Evolutionary conservation across 805 yeast genomes (phyloP).

Genomic region (Candida boleticola): DNA sequence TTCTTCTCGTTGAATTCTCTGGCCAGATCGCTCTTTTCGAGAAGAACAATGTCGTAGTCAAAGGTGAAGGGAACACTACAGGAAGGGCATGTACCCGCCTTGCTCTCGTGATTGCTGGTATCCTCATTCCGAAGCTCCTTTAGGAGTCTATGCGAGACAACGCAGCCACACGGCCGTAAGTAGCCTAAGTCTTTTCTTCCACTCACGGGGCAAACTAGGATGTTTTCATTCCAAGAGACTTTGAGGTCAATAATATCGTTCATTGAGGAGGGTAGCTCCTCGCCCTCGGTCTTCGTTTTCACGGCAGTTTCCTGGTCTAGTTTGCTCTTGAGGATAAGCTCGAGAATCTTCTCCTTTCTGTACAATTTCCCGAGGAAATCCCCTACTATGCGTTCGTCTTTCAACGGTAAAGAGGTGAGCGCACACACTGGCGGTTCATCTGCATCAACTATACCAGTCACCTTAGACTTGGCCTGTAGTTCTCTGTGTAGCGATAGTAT

Average conservation of each 20-base stretch:
- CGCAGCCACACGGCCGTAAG: conserved; percentile 40
- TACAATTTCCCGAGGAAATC: conserved; percentile 68
- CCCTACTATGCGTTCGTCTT: conserved; percentile 46
- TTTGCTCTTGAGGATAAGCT: conserved; percentile 43
- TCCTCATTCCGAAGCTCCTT: conserved; percentile 12
- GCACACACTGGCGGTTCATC: conserved; percentile 38
- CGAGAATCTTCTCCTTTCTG: conserved; percentile 62
- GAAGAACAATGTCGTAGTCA: conserved; percentile 29
- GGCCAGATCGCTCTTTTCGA: conserved; percentile 16
- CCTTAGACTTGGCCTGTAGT: conserved; percentile 14
- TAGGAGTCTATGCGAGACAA: conserved; percentile 24
- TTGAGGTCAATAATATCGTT: conserved; percentile 2
- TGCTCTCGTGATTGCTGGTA: conserved; percentile 7
- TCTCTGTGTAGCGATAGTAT: conserved; percentile 28
- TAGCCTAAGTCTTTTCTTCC: conserved; percentile 21
- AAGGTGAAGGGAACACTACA: conserved; percentile 23
- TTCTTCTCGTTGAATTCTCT: conserved; percentile 13
- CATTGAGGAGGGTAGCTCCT: background rate
- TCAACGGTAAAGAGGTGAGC: conserved; percentile 42
- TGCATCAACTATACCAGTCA: conserved; percentile 17
- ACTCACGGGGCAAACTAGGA: conserved; percentile 32
- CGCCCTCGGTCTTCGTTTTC: background rate
- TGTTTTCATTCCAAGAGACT: background rate
- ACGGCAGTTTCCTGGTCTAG: background rate
- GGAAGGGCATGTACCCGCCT: conserved; percentile 25